A percentile compares a stretch with the other conserved stretches of the same genome.
Conservation (phyloP, 495 filamentous ascomycete species). For the Talaromyces wortmannii region DNA sequence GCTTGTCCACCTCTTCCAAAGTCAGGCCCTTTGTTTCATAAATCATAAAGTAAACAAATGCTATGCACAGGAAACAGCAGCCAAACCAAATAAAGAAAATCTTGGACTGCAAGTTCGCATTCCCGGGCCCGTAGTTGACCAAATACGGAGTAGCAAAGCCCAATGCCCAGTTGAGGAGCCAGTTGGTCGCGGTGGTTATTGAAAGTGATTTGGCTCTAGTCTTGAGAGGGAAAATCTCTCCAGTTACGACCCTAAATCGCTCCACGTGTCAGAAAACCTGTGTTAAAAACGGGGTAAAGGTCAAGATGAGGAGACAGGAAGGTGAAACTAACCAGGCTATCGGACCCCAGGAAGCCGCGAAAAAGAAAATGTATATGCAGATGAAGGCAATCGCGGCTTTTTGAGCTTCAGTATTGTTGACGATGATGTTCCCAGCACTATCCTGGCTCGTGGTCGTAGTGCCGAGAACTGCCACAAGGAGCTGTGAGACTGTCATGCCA, state of each 20-base stretch:
- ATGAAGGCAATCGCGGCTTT: constrained; percentile 57
- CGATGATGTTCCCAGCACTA: constrained; percentile 42
- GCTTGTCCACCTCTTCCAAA: constrained; percentile 77
- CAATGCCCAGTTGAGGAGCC: constrained; percentile 70
- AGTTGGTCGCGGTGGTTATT: constrained; percentile 71
- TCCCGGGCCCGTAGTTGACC: constrained; percentile 60
- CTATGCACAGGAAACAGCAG: constrained; percentile 63
- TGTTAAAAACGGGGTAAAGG: not conserved
- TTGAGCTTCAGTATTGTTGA: constrained; percentile 36
- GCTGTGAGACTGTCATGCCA: constrained; percentile 64
- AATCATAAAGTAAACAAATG: constrained; percentile 70
- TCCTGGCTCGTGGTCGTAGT: constrained; percentile 19
- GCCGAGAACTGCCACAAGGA: constrained; percentile 64
- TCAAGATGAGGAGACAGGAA: not conserved
- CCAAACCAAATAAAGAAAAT: constrained; percentile 73
- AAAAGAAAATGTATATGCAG: constrained; percentile 64
- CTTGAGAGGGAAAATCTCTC: constrained; percentile 62
- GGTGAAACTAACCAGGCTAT: constrained; percentile 44
- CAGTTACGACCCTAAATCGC: constrained; percentile 43
- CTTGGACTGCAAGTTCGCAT: constrained; percentile 55
- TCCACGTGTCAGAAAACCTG: not conserved
- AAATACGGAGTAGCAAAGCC: constrained; percentile 73
- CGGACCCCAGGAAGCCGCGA: constrained; percentile 59
- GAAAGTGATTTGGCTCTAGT: constrained; percentile 64
- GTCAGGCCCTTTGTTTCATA: constrained; percentile 83